phyloP scores from a whole-genome alignment of 495 filamentous ascomycete species.

The Massariosphaeria phaeospora region DNA sequence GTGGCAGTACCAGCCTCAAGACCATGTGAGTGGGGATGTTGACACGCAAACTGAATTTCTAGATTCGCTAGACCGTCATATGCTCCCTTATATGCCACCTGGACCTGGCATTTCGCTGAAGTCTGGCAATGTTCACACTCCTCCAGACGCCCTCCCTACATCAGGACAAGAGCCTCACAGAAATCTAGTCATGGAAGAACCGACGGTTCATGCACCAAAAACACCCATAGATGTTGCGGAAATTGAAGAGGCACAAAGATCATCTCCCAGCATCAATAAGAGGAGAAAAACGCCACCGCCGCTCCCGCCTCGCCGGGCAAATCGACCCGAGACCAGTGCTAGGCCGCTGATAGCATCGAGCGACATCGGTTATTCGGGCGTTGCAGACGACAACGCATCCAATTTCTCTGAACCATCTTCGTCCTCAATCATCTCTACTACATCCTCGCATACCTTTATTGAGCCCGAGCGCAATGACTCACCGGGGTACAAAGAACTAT shows the following conservation, averaged over 20 bases:
- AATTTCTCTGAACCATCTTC: neutral
- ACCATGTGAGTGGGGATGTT: neutral
- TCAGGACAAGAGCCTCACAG: too few species aligned
- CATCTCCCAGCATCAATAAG: too few species aligned
- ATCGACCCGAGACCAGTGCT: neutral
- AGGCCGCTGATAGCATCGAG: too few species aligned
- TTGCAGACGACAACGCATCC: neutral
- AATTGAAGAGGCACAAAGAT: too few species aligned
- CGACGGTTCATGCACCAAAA: too few species aligned
- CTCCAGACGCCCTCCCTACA: too few species aligned
- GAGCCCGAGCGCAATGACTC: neutral
- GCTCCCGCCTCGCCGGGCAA: slow-evolving; percentile 11
- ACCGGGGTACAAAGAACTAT: too few species aligned
- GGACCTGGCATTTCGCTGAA: too few species aligned
- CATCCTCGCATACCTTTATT: neutral
- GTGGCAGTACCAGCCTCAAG: neutral
- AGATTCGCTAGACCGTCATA: slow-evolving; percentile 7
- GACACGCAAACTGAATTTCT: slow-evolving; percentile 7
- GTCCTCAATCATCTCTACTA: neutral
- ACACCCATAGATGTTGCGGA: too few species aligned
- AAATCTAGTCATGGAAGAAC: too few species aligned
- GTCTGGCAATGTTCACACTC: too few species aligned
- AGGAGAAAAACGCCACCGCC: slow-evolving; percentile 17
- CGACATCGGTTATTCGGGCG: too few species aligned
- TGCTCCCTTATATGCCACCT: slow-evolving; percentile 25